Base-by-base conservation (phyloP, 208 protist genomes). In the Crithidia mellificae region DNA sequence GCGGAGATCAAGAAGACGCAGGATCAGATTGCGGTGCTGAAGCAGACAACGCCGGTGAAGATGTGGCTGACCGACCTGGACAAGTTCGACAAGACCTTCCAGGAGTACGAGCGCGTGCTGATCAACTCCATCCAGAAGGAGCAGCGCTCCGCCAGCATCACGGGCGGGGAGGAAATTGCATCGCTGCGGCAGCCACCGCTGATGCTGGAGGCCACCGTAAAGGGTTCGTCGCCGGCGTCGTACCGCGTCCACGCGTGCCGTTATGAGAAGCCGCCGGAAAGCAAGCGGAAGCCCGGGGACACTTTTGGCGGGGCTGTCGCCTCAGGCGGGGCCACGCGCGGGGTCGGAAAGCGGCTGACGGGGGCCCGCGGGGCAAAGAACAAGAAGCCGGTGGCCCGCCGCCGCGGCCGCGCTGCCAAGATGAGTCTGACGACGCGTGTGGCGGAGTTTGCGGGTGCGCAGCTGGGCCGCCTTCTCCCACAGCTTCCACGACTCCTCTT, bases 21-120 rank as follows among this genome's bases (percentile, higher is more conserved):
- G 67, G 47, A 63, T n/a, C 69, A 84, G 53, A 85, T 97, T 22
- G 80, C 90, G 5, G 64, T 77, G 27, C 63, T 99, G 54, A 81
- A 92, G 51, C 79, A 86, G 54, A 96, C 77, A 22, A 91, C 90
- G 8, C 85, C 90, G 30, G 82, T 91, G 44, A 84, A 92, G 72
- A 74, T 98, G 57, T 98, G 94, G 93, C 51, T 84, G 19, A 57
- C 52, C 22, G 94, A 98, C 64, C 78, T 98, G 6, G 91, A 97
- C 68, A 78, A 68, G 43, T 97, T 98, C 73, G 92, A 96, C 74
- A 79, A 85, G 61, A 71, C 74, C 32, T 95, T 85, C 63, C 78
- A 74, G 59, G 88, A 94, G 74, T 87, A 93, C 59, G 88, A 94
- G 70, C 72, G 74, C 2, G 81, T 82, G 47, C 67, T 81, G 44